Evolutionary conservation across 2,329 filamentous ascomycete species (phyloP).

Genomic region (Orbilia ellipsospora): DNA sequence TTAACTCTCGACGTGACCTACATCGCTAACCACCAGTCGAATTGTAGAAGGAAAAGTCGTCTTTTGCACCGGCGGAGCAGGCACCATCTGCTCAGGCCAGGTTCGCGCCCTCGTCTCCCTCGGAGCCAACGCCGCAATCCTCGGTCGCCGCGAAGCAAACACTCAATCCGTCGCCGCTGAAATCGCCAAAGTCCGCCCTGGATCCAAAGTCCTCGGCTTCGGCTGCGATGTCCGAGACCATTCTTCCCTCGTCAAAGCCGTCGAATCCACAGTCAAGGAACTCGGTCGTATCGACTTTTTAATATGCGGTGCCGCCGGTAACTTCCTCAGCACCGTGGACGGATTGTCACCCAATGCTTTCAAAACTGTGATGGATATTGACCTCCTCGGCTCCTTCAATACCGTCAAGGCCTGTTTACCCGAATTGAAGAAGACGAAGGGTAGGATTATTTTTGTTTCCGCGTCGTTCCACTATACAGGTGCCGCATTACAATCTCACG

Average conservation of each 20-base stretch:
- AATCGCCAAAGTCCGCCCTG: conserved; percentile 80
- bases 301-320: conserved; percentile 94
- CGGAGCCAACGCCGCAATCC: conserved; percentile 91
- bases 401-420: conserved; percentile 92
- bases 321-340: conserved; percentile 88
- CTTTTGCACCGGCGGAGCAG: conserved; percentile 91
- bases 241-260: conserved; percentile 76
- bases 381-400: conserved; percentile 92
- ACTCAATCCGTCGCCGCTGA: conserved; percentile 83
- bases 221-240: conserved; percentile 82
- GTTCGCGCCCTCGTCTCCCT: conserved; percentile 90
- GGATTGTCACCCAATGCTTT: conserved; percentile 88
- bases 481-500: conserved; percentile 85
- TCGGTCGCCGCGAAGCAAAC: conserved; percentile 89
- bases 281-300: conserved; percentile 91
- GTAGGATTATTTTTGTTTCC: conserved; percentile 88
- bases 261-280: conserved; percentile 81
- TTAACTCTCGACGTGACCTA: neutral
- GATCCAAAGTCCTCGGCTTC: conserved; percentile 86
- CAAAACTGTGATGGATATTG: conserved; percentile 95
- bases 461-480: conserved; percentile 93
- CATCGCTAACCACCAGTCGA: neutral
- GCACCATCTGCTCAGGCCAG: conserved; percentile 93
- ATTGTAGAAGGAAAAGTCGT: conserved; percentile 81
- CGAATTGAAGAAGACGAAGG: conserved; percentile 76